Conservation (phyloP, 2,329 filamentous ascomycete genomes). For the Verticillium nonalfalfae region DNA sequence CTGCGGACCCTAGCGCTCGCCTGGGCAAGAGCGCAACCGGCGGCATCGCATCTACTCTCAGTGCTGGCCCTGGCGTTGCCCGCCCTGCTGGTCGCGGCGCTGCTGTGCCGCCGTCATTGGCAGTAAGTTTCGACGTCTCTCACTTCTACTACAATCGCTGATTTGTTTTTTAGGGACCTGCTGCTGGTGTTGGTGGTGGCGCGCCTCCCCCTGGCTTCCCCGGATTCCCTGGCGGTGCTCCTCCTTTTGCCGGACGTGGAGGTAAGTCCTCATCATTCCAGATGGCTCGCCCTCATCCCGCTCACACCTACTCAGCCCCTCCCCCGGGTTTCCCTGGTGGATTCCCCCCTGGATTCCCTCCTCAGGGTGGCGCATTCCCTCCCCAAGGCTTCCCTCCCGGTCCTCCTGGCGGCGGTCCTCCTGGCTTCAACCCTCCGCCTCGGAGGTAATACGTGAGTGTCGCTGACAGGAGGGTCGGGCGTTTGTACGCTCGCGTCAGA, state of each 20-base stretch:
- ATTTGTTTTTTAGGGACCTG: constrained; percentile 53
- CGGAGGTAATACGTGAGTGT: constrained; percentile 37
- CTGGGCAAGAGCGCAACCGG: constrained; percentile 71
- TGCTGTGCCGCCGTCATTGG: constrained; percentile 66
- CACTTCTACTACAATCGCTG: background rate
- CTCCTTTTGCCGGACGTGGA: constrained; percentile 48
- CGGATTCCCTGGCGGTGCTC: constrained; percentile 41
- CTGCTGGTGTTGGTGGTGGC: constrained; percentile 75
- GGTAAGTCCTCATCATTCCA: constrained; percentile 34
- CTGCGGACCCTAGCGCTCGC: constrained; percentile 85
- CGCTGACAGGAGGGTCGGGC: background rate
- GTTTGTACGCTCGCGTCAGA: constrained; percentile 9
- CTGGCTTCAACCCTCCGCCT: constrained; percentile 71
- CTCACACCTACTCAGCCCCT: constrained; percentile 31
- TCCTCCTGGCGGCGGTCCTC: constrained; percentile 44
- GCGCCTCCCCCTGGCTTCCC: constrained; percentile 56
- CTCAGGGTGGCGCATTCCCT: constrained; percentile 34
- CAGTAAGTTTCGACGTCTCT: constrained; percentile 43
- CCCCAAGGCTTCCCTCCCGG: constrained; percentile 46
- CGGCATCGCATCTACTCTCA: constrained; percentile 63
- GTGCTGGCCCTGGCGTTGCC: constrained; percentile 82
- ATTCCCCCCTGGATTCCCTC: constrained; percentile 38
- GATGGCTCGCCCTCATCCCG: constrained; percentile 1
- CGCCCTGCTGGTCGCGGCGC: constrained; percentile 83
- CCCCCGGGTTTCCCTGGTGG: constrained; percentile 45